Evolutionary conservation across 306 rosid genomes (phyloP).

Genomic region (Malus asiatica): DNA sequence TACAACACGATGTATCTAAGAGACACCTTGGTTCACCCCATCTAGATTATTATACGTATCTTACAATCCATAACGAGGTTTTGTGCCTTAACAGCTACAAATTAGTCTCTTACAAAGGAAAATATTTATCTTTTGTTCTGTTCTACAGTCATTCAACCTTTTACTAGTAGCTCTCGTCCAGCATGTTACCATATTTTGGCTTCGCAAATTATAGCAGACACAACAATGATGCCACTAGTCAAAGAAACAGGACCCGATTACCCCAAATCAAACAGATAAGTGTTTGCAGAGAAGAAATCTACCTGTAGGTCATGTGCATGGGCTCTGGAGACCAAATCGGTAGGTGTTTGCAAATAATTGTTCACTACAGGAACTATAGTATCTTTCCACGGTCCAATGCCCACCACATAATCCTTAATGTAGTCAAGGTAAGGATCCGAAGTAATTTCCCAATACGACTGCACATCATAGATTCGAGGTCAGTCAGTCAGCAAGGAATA

Average conservation of each 20-base stretch:
- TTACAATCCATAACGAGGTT: not conserved
- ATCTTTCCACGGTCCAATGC: slow-evolving; percentile 97
- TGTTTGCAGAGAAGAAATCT: slow-evolving; percentile 6
- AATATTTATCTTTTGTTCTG: no score
- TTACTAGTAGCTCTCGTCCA: not conserved
- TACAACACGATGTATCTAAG: not conserved
- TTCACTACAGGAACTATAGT: slow-evolving; percentile 57
- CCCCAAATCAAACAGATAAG: not conserved
- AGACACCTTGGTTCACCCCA: not conserved
- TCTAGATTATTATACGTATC: not conserved
- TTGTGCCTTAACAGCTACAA: not conserved
- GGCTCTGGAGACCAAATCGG: slow-evolving; percentile 72
- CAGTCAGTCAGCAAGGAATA: not conserved
- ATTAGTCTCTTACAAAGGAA: no score
- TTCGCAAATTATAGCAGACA: not conserved
- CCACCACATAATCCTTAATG: slow-evolving; percentile 67
- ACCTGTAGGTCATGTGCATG: slow-evolving; percentile 86
- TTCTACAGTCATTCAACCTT: no score
- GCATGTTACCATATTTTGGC: no score
- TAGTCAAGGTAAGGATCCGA: slow-evolving; percentile 62
- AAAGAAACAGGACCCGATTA: not conserved
- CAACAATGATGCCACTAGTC: not conserved
- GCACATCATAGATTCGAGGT: slow-evolving; percentile 26
- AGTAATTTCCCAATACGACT: slow-evolving; percentile 90
- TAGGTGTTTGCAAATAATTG: slow-evolving; percentile 45